A percentile compares a stretch with the other conserved stretches of the same genome.
Evolutionary conservation across 768 basidiomycete species (phyloP).

Genomic region (Vararia minispora): DNA sequence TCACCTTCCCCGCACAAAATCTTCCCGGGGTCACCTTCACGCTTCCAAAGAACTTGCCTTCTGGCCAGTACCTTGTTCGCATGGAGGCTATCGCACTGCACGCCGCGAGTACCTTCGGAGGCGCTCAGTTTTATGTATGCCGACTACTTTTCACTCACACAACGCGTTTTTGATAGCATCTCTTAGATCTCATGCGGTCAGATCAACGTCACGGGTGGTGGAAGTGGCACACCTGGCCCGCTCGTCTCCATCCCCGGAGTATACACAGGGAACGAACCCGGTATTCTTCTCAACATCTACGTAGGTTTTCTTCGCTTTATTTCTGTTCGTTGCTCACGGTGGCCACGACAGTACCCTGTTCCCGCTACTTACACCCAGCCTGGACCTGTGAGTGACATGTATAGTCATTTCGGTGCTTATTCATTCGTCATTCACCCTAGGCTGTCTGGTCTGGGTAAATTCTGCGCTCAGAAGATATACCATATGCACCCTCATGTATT

Average conservation of each 20-base stretch:
- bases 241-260: constrained; percentile 24
- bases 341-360: background rate
- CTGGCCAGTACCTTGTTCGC: constrained; percentile 24
- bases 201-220: constrained; percentile 23
- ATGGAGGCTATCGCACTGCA: constrained; percentile 17
- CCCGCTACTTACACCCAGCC: constrained; percentile 4
- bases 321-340: background rate
- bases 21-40: constrained; percentile 18
- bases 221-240: constrained; percentile 22
- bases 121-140: constrained; percentile 21
- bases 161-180: background rate
- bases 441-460: constrained; percentile 3
- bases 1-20: background rate
- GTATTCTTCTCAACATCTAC: constrained; percentile 23
- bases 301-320: background rate
- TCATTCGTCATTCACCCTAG: background rate
- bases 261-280: constrained; percentile 22
- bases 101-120: constrained; percentile 17
- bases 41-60: constrained; percentile 20
- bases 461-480: too few species aligned
- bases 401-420: background rate
- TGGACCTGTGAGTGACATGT: constrained; percentile 1
- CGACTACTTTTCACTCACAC: too few species aligned
- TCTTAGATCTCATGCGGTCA: constrained; percentile 21
- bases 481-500: too few species aligned